These are phyloP conservation scores for Iodosphaeria phyllophila DNA, from an alignment of 2,329 filamentous ascomycete species.

Conservation along the genomic window DNA sequence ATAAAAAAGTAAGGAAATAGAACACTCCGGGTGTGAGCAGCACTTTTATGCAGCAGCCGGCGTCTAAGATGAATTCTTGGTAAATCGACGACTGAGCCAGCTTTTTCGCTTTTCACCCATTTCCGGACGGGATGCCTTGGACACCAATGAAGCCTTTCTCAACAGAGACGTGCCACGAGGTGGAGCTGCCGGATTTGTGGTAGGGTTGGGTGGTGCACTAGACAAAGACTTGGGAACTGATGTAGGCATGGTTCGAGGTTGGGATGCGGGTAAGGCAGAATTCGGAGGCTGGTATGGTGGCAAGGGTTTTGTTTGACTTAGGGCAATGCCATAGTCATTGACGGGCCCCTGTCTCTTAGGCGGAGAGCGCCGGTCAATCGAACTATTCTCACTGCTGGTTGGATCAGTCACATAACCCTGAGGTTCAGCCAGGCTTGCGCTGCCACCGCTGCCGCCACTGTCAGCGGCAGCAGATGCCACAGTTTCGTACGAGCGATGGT, in stretches of 20 bases:
- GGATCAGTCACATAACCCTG: constrained; percentile 73
- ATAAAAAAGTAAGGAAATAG: too few relatives aligned
- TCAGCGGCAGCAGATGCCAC: too few relatives aligned
- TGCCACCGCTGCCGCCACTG: constrained; percentile 47
- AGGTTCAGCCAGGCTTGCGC: constrained; percentile 54
- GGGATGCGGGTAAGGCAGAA: constrained; percentile 10
- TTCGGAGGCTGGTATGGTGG: constrained; percentile 22
- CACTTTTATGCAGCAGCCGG: too few relatives aligned
- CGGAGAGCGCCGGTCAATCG: constrained; percentile 54
- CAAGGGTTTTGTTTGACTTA: constrained; percentile 25
- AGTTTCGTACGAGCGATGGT: constrained; percentile 74
- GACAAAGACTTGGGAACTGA: too few relatives aligned
- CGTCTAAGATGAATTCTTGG: constrained; percentile 38
- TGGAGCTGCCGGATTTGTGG: constrained; percentile 17
- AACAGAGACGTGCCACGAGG: constrained; percentile 9
- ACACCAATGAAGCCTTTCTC: constrained; percentile 11
- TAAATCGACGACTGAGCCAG: constrained; percentile 74
- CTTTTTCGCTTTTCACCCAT: constrained; percentile 62
- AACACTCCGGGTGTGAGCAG: too few relatives aligned
- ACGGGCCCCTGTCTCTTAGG: constrained; percentile 32
- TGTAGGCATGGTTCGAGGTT: constrained; percentile 6
- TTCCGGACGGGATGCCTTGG: constrained; percentile 11
- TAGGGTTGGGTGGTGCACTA: constrained; percentile 5
- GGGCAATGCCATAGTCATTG: constrained; percentile 48
- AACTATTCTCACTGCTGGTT: constrained; percentile 78